Base-by-base conservation (phyloP, 169 alveolate genomes). In the Cryptosporidium muris region DNA sequence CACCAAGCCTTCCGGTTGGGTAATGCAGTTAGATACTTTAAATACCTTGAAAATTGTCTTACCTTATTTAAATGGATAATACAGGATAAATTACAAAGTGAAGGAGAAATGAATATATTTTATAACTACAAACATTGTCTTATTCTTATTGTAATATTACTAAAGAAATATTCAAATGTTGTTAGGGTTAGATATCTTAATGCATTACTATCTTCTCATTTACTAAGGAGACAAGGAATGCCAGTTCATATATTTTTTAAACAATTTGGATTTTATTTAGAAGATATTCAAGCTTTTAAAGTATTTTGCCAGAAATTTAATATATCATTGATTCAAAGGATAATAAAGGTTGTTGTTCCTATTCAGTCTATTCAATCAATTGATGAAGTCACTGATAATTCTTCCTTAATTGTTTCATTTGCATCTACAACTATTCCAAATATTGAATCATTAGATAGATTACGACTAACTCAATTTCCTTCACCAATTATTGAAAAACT, bases 121-220 rank as follows among this genome's bases (percentile, higher is more conserved):
- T 16, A n/a, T 16, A 38, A 54, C n/a, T 74, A 54, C 37, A 51
- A 43, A 16, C 85, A 74, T 58, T 51, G 74, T 6, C 34, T 74
- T 7, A 74, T 74, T 37, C 62, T 74, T 12, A 58, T 74, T 4
- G 54, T 63, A 16, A 49, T 74, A 49, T 51, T 74, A 34, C 54
- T 74, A 12, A 74, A 74, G 45, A 74, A 74, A 63, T 74, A 74
- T 43, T 74, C 85, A 6, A 74, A 74, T 58, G 60, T 74, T 36
- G 60, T 74, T 45, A 63, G 85, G 14, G 63, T 74, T 5, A 74
- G 48, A 42, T 74, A 74, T 48, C 54, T 74, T 5, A 74, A 45
- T 25, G 60, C 54, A 40, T 38, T 74, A 5, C 12, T 74, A 5
- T 74, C 85, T n/a, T 74, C 85, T 5, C 54, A 48, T 47, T 58